These are phyloP conservation scores for Calvatia gigantea DNA, from an alignment of 768 basidiomycete genomes.

Conservation along the genomic window DNA sequence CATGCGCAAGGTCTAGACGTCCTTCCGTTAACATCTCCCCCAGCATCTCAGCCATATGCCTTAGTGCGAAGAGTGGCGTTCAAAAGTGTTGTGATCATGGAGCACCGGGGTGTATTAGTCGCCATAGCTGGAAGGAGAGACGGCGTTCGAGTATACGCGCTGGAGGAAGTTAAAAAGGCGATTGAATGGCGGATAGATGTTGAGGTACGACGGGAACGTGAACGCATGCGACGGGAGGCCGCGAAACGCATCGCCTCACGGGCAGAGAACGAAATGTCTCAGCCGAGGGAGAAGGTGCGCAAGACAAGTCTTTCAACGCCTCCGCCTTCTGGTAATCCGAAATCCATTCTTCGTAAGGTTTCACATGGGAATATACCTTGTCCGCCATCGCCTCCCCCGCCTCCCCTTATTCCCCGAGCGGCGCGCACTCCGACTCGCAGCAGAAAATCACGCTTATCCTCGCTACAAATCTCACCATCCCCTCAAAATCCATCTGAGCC, in stretches of 20 bases:
- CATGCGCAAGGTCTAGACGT: constrained; percentile 87
- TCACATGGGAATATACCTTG: constrained; percentile 32
- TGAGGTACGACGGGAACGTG: constrained; percentile 71
- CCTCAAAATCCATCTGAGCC: constrained; percentile 28
- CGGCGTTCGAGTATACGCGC: constrained; percentile 83
- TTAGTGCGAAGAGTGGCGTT: constrained; percentile 79
- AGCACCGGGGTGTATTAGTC: constrained; percentile 86
- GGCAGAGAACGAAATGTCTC: constrained; percentile 31
- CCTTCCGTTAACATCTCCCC: constrained; percentile 73
- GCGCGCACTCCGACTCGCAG: constrained; percentile 41
- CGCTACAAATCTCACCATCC: constrained; percentile 23
- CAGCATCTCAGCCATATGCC: constrained; percentile 73
- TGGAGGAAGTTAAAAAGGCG: constrained; percentile 82
- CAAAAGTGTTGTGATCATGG: constrained; percentile 89
- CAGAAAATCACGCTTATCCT: constrained; percentile 29
- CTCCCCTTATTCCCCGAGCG: constrained; percentile 34
- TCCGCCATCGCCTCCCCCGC: constrained; percentile 28
- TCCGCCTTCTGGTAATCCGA: constrained; percentile 31
- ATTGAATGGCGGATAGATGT: constrained; percentile 87
- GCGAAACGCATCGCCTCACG: constrained; percentile 45
- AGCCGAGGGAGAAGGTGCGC: constrained; percentile 42
- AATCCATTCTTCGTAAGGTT: constrained; percentile 33
- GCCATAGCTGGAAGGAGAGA: constrained; percentile 85
- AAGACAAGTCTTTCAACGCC: constrained; percentile 51
- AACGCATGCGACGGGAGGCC: constrained; percentile 65